Conservation (phyloP, 2,329 filamentous ascomycete genomes). For the Penicillium olsonii region DNA sequence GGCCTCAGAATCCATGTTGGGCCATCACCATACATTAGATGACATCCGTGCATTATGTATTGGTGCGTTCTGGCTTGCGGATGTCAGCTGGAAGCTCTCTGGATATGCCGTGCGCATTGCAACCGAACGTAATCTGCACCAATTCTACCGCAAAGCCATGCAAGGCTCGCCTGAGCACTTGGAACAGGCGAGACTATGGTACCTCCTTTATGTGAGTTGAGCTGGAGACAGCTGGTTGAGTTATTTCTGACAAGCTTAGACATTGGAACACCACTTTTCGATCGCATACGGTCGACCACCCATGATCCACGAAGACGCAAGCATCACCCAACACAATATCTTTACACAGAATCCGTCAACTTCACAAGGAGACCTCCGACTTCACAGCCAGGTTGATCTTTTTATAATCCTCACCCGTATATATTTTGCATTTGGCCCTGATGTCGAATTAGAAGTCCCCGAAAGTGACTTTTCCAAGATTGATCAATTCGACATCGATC, state of each 20-base stretch:
- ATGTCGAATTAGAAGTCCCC: constrained; percentile 45
- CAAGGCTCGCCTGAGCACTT: constrained; percentile 40
- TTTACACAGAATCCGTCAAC: constrained; percentile 33
- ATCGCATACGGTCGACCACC: constrained; percentile 48
- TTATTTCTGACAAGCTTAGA: constrained; percentile 28
- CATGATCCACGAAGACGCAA: constrained; percentile 45
- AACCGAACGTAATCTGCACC: constrained; percentile 46
- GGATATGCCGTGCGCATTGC: constrained; percentile 46
- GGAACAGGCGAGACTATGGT: constrained; percentile 42
- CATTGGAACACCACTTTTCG: constrained; percentile 47
- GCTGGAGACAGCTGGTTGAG: neutral
- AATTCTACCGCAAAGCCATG: constrained; percentile 44
- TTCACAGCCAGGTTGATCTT: constrained; percentile 46
- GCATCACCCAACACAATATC: constrained; percentile 38
- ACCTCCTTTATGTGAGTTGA: constrained; percentile 44
- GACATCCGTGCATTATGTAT: constrained; percentile 57
- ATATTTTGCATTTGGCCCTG: constrained; percentile 46
- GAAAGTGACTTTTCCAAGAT: constrained; percentile 44
- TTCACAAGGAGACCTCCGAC: constrained; percentile 37
- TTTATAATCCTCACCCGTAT: constrained; percentile 49
- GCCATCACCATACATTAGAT: constrained; percentile 53
- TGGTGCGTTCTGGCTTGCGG: constrained; percentile 58
- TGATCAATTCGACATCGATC: constrained; percentile 41
- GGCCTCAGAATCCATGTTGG: constrained; percentile 56
- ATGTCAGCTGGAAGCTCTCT: constrained; percentile 53